phyloP scores from a whole-genome alignment of 2,329 filamentous ascomycete species.

The Diaporthe longicolla region DNA sequence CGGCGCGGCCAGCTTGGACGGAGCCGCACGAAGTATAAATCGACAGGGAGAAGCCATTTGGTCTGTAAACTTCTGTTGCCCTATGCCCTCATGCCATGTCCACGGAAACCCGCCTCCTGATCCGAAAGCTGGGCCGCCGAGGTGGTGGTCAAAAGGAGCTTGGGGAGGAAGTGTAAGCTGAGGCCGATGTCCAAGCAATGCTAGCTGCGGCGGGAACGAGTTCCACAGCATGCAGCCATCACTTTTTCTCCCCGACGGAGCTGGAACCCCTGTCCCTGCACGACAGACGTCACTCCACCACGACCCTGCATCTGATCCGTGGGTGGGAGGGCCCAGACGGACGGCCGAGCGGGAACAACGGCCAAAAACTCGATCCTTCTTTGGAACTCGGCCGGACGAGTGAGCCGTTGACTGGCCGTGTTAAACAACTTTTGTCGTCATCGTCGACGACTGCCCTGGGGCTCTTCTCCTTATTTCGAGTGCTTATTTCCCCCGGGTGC shows the following conservation, averaged over 20 bases:
- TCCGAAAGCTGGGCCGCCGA: slow-evolving; percentile 12
- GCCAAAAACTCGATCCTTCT: slow-evolving; percentile 29
- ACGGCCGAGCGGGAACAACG: slow-evolving; percentile 11
- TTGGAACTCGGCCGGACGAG: slow-evolving; percentile 22
- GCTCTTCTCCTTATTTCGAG: too few species aligned
- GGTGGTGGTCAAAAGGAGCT: slow-evolving; percentile 1
- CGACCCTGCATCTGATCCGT: slow-evolving; percentile 23
- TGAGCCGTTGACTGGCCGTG: slow-evolving; percentile 25
- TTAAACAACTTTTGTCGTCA: slow-evolving; percentile 19
- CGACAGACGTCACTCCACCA: slow-evolving; percentile 30
- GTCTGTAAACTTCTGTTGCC: slow-evolving; percentile 8
- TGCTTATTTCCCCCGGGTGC: too few species aligned
- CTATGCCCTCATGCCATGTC: slow-evolving; percentile 38
- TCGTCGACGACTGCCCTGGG: slow-evolving; percentile 10
- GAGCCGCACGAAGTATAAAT: slow-evolving; percentile 21
- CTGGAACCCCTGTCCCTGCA: slow-evolving; percentile 21
- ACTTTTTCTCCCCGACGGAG: not conserved
- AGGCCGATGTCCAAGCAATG: not conserved
- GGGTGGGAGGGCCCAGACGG: slow-evolving; percentile 16
- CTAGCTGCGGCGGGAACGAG: slow-evolving; percentile 14
- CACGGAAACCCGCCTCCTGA: not conserved
- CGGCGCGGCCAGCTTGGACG: slow-evolving; percentile 30
- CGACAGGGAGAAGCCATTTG: slow-evolving; percentile 42
- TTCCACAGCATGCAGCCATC: slow-evolving; percentile 27
- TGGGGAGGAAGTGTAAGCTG: not conserved